A percentile compares a stretch with the other conserved stretches of the same genome.
phyloP scores from a whole-genome alignment of 495 filamentous ascomycete genomes.

The Aspergillus ellipticus region DNA sequence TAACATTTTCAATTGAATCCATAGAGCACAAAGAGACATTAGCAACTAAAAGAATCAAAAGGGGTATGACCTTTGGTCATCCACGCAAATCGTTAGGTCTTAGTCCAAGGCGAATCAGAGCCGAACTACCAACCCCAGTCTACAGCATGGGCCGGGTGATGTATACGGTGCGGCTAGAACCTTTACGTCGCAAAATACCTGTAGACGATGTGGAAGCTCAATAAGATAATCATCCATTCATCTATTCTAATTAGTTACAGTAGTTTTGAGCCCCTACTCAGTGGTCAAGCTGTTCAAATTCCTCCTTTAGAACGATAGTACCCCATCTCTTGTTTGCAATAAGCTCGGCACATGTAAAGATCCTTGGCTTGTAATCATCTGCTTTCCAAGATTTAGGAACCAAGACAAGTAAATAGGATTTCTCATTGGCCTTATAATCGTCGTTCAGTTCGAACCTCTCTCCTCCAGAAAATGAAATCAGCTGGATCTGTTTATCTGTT shows the following conservation, averaged over 20 bases:
- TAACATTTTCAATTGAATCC: no score
- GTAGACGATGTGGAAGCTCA: no score
- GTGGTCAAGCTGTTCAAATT: neutral
- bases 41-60: no score
- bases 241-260: no score
- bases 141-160: neutral
- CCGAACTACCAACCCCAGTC: no score
- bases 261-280: neutral
- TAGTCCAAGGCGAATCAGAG: no score
- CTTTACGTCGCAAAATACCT: no score
- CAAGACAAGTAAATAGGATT: neutral
- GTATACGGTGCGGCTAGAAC: neutral
- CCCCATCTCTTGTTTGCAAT: neutral
- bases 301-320: neutral
- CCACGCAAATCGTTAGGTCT: no score
- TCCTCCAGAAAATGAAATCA: neutral
- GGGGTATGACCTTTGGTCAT: no score
- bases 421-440: neutral
- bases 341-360: neutral
- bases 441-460: neutral
- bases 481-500: neutral
- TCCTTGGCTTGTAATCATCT: neutral
- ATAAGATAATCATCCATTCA: no score
- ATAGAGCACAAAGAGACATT: no score
- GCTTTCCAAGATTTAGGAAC: neutral